Percentiles rank a stretch among this genome's conserved stretches.
phyloP scores from a whole-genome alignment of 2,329 filamentous ascomycete genomes.

The Colletotrichum musicola region DNA sequence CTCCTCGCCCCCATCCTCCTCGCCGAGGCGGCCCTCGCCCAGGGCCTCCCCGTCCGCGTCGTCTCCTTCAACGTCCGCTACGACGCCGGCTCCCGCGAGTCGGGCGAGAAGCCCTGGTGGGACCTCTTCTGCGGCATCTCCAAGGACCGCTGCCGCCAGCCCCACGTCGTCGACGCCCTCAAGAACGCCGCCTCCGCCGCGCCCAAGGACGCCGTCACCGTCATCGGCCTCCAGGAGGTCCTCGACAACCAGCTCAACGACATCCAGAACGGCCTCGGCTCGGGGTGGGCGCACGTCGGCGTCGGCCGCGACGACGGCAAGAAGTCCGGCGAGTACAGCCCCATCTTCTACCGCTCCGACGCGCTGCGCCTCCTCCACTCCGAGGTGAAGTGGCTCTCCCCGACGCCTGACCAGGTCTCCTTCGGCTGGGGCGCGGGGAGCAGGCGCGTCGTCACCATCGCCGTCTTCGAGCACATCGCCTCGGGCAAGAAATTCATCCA shows the following conservation, averaged over 20 bases:
- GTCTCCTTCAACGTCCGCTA: slow-evolving; percentile 78
- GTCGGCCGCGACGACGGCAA: slow-evolving; percentile 69
- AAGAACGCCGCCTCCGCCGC: slow-evolving; percentile 62
- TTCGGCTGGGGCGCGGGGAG: slow-evolving; percentile 68
- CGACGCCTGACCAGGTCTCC: slow-evolving; percentile 68
- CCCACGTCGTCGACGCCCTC: slow-evolving; percentile 68
- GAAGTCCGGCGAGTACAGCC: slow-evolving; percentile 72
- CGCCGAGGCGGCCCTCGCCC: slow-evolving; percentile 12
- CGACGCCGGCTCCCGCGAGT: slow-evolving; percentile 64
- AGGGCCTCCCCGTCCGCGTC: slow-evolving; percentile 61
- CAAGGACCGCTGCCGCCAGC: slow-evolving; percentile 58
- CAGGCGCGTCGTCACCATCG: slow-evolving; percentile 63
- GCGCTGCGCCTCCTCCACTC: slow-evolving; percentile 65
- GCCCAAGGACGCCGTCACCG: slow-evolving; percentile 53
- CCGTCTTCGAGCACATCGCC: slow-evolving; percentile 56
- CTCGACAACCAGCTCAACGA: slow-evolving; percentile 72
- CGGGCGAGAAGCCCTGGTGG: slow-evolving; percentile 71
- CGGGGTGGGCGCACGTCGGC: slow-evolving; percentile 62
- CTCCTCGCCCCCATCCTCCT: slow-evolving; percentile 23
- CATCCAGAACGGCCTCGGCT: slow-evolving; percentile 64
- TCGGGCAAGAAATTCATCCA: slow-evolving; percentile 56
- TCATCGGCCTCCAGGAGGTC: slow-evolving; percentile 79
- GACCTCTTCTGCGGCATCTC: slow-evolving; percentile 43
- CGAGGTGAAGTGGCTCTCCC: slow-evolving; percentile 72
- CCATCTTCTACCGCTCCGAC: slow-evolving; percentile 70